Percentiles rank a stretch among this genome's conserved stretches.
Evolutionary conservation across 2,329 filamentous ascomycete genomes (phyloP).

Genomic region (Fusarium cicatricum): DNA sequence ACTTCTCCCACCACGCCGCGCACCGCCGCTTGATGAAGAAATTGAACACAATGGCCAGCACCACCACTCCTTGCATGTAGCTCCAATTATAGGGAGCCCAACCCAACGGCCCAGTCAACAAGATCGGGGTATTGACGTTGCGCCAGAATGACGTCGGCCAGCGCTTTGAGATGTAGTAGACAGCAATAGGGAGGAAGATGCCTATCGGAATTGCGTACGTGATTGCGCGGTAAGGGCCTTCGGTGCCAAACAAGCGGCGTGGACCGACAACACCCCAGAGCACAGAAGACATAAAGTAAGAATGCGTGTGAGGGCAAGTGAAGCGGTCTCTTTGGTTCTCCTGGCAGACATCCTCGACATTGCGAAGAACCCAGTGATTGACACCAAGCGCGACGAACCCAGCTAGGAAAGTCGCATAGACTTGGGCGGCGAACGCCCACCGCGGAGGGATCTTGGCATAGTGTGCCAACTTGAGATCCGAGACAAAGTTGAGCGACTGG

Average conservation of each 20-base stretch:
- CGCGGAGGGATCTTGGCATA: conserved; percentile 68
- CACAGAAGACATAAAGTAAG: conserved; percentile 68
- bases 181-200: conserved; percentile 25
- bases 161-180: conserved; percentile 27
- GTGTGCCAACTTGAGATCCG: conserved; percentile 69
- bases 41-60: conserved; percentile 41
- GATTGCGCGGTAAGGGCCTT: conserved; percentile 29
- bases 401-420: conserved; percentile 61
- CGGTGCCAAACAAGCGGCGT: conserved; percentile 62
- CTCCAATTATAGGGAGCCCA: conserved; percentile 42
- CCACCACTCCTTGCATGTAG: conserved; percentile 38
- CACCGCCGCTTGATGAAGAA: conserved; percentile 37
- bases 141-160: conserved; percentile 35
- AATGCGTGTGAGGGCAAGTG: conserved; percentile 56
- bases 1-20: conserved; percentile 41
- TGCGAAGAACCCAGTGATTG: conserved; percentile 65
- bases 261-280: conserved; percentile 76
- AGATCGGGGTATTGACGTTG: conserved; percentile 36
- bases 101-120: conserved; percentile 36
- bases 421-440: conserved; percentile 62
- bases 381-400: conserved; percentile 65
- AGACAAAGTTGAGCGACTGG: conserved; percentile 65
- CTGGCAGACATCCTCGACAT: conserved; percentile 66
- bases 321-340: conserved; percentile 59
- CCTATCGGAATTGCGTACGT: conserved; percentile 34